These are phyloP conservation scores for Castanea mollissima DNA, from an alignment of 306 rosid species.

Conservation along the genomic window DNA sequence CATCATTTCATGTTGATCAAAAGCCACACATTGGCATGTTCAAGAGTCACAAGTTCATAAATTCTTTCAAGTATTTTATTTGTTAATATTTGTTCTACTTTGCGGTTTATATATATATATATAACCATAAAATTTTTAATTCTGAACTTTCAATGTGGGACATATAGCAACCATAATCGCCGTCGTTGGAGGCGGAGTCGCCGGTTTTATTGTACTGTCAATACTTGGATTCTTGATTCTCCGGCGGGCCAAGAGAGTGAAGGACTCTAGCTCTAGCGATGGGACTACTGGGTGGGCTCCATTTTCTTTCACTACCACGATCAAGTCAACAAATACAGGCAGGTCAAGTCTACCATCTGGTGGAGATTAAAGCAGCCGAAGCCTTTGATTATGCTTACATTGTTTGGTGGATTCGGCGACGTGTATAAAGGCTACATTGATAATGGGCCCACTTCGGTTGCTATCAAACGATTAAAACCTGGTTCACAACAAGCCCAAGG, in stretches of 20 bases:
- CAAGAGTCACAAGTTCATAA: too few relatives aligned
- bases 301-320: not conserved
- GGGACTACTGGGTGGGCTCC: not conserved
- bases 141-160: too few relatives aligned
- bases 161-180: fast-evolving
- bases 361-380: constrained; percentile 31
- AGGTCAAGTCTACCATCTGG: not conserved
- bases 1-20: too few relatives aligned
- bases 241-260: not conserved
- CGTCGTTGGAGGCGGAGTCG: fast-evolving
- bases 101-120: too few relatives aligned
- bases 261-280: not conserved
- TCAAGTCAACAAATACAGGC: not conserved
- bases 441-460: constrained; percentile 8
- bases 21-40: too few relatives aligned
- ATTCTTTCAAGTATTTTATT: too few relatives aligned
- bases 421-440: constrained; percentile 35
- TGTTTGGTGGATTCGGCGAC: constrained; percentile 40
- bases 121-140: too few relatives aligned
- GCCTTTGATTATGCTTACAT: constrained; percentile 13
- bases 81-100: too few relatives aligned
- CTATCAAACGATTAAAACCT: constrained; percentile 34
- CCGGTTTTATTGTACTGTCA: too few relatives aligned
- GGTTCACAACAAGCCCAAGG: constrained; percentile 37
- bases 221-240: fast-evolving